These are phyloP conservation scores for Stephania cephalantha DNA, from an alignment of 164 flowering plant species.

Conservation along the genomic window DNA sequence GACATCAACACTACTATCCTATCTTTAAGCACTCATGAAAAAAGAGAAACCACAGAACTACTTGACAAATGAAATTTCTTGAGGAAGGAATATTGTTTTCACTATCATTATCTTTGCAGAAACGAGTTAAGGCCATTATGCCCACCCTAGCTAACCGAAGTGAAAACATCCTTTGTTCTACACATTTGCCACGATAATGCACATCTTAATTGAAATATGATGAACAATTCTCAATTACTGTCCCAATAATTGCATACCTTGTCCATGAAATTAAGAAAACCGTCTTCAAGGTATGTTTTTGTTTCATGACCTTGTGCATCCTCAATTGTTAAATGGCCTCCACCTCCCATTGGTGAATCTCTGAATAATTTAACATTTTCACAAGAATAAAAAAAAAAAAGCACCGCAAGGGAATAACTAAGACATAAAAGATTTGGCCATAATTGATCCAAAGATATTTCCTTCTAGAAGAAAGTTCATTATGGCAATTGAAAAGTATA, in stretches of 20 bases:
- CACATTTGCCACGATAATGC: no score
- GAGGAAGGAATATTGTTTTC: background rate
- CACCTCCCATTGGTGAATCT: conserved; percentile 24
- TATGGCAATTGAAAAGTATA: background rate
- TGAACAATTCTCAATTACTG: background rate
- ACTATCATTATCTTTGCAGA: background rate
- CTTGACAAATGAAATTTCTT: background rate
- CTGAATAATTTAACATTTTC: conserved; percentile 23
- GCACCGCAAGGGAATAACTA: background rate
- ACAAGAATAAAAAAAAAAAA: background rate
- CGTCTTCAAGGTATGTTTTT: conserved; percentile 46
- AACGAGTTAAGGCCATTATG: background rate
- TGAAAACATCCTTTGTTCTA: background rate
- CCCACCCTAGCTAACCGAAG: background rate
- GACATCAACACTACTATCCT: background rate
- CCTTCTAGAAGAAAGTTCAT: background rate
- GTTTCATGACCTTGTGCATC: conserved; percentile 55
- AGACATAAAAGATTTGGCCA: background rate
- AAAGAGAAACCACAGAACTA: background rate
- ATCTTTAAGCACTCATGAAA: background rate
- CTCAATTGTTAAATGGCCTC: conserved; percentile 59
- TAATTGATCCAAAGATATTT: background rate
- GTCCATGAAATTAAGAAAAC: conserved; percentile 75
- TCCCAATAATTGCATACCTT: conserved; percentile 39
- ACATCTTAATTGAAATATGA: background rate